Base-by-base conservation (phyloP, 1,284 basidiomycete species). In the Calocybe gambosa region DNA sequence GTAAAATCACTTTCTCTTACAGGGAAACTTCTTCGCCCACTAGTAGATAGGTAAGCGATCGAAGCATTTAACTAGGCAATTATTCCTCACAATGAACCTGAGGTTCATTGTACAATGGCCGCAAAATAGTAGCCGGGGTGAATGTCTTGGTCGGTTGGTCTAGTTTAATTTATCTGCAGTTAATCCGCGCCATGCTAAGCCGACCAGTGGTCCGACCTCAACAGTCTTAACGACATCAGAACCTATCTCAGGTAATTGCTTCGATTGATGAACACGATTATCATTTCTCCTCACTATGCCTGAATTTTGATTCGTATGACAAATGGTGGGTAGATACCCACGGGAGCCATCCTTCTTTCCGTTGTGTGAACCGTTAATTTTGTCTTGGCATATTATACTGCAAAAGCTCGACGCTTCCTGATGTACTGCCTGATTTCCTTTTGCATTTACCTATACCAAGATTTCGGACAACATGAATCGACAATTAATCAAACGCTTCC, bases 51-150 rank as follows among this genome's bases (percentile, higher is more conserved):
- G 77, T 87, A 65, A 57, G 74, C 67, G n/a, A n/a, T n/a, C 26
- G 23, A 16, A 18, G 51, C 50, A 48, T 15, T 33, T 2, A 28
- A 43, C 16, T 18, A 35, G 37, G n/a, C 31, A 48, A 43, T 26
- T 42, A 44, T 44, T 39, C 43, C 45, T 47, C 51, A 46, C 33
- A 49, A 28, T 26, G 48, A 37, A 37, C 23, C 18, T 6, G 51
- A 90, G 87, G 40, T 93, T 95, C 61, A 60, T 94, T 46, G 86
- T 91, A 12, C 92, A 95, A 60, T 95, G 92, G 92, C 83, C 85
- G 21, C 58, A 64, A 42, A 62, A 69, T 43, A 59, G 60, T 35
- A 59, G 65, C 36, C 67, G 65, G 42, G 75, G 70, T 20, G 74
- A 80, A 49, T 82, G 62, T 58, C 69, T 64, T 33, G 82, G 82